A percentile compares a stretch with the other conserved stretches of the same genome.
phyloP scores from a whole-genome alignment of 164 flowering plant genomes.

The Echeveria elegans region DNA sequence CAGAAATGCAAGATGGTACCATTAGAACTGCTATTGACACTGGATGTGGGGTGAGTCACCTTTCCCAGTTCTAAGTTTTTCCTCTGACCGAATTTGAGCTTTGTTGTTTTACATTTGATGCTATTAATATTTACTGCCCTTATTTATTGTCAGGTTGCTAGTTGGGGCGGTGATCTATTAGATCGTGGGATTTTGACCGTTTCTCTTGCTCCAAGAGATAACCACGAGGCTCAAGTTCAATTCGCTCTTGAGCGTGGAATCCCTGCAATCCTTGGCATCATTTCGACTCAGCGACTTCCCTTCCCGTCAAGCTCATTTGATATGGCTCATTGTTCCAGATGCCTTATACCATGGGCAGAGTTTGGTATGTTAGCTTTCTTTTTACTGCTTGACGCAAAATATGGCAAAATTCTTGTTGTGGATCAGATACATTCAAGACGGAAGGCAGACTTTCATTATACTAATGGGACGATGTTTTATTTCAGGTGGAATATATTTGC shows the following conservation, averaged over 20 bases:
- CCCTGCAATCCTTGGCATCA: constrained; percentile 9
- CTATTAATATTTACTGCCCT: not conserved
- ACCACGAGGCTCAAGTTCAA: constrained; percentile 59
- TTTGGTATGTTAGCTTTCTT: too few relatives aligned
- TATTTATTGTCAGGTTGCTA: constrained; percentile 1
- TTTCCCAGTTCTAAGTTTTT: not conserved
- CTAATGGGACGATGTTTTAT: too few relatives aligned
- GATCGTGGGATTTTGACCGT: constrained; percentile 21
- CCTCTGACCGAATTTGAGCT: not conserved
- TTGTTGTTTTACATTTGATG: not conserved
- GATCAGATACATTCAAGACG: too few relatives aligned
- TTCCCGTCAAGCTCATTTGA: too few relatives aligned
- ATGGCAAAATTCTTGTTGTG: too few relatives aligned
- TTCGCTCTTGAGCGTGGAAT: constrained; percentile 59
- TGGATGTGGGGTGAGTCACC: constrained; percentile 23
- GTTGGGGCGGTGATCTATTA: constrained; percentile 11
- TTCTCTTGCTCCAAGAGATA: constrained; percentile 61
- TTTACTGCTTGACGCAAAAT: too few relatives aligned
- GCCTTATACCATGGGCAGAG: too few relatives aligned
- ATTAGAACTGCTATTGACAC: constrained; percentile 92
- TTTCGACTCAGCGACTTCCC: constrained; percentile 84
- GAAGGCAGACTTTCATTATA: too few relatives aligned
- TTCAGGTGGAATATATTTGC: too few relatives aligned
- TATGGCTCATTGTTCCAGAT: too few relatives aligned
- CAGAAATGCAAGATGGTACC: constrained; percentile 83